phyloP scores from a whole-genome alignment of 1,284 basidiomycete species.

The Agroathelia rolfsii region DNA sequence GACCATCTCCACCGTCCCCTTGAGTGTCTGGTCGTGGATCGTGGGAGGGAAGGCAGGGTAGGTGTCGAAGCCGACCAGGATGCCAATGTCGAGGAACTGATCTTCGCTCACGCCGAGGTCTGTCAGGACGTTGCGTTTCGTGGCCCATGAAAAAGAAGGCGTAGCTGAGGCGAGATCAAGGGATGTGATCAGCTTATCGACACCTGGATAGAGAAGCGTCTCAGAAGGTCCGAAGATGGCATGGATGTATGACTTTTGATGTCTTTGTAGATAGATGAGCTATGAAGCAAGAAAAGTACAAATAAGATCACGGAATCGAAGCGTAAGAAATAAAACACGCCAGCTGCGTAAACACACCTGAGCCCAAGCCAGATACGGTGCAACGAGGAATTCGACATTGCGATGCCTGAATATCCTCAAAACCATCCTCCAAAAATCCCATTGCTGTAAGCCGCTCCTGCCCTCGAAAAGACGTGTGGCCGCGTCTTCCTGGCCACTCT shows the following conservation, averaged over 20 bases:
- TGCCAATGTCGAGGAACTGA: constrained; percentile 90
- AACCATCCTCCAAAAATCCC: constrained; percentile 89
- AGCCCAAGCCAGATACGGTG: constrained; percentile 90
- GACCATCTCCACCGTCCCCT: constrained; percentile 81
- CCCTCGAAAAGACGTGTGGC: constrained; percentile 79
- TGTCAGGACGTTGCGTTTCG: constrained; percentile 68
- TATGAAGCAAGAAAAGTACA: constrained; percentile 21
- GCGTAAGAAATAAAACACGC: constrained; percentile 14
- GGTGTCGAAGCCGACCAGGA: constrained; percentile 87
- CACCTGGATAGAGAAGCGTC: constrained; percentile 80
- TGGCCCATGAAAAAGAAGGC: constrained; percentile 77
- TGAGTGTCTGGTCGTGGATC: constrained; percentile 70
- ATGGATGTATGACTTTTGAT: constrained; percentile 91
- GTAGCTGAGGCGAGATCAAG: constrained; percentile 61
- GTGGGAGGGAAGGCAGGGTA: constrained; percentile 87
- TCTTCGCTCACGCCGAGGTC: constrained; percentile 79
- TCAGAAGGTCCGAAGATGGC: constrained; percentile 90
- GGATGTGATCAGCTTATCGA: constrained; percentile 87
- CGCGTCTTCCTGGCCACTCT: constrained; percentile 78
- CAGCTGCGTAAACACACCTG: constrained; percentile 56
- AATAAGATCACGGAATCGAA: constrained; percentile 9
- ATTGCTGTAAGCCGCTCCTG: constrained; percentile 58
- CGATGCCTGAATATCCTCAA: constrained; percentile 90
- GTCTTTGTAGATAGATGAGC: constrained; percentile 91
- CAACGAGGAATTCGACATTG: constrained; percentile 92